Conservation (phyloP, 371 early-diverging fungal species). For the Mucor mucedo region DNA sequence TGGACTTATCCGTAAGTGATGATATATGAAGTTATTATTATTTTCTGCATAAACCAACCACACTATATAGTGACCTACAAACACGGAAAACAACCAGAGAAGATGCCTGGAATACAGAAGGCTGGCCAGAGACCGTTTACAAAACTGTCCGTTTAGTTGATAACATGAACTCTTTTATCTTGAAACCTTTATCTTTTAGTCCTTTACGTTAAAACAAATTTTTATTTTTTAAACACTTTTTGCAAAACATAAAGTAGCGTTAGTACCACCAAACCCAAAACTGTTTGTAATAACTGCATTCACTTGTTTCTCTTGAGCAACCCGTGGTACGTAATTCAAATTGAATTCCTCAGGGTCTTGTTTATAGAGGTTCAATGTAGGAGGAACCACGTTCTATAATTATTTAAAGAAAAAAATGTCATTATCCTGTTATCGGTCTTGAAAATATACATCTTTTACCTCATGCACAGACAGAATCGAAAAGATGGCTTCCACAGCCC, state of each 20-base stretch:
- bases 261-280: constrained; percentile 98
- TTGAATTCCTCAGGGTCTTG: constrained; percentile 66
- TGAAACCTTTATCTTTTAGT: constrained; percentile 81
- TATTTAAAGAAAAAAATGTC: background rate
- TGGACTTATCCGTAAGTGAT: constrained; percentile 83
- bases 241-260: constrained; percentile 84
- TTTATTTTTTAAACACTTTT: constrained; percentile 32
- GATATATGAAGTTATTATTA: background rate
- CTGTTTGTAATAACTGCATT: constrained; percentile 85
- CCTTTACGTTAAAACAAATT: constrained; percentile 63
- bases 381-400: constrained; percentile 79
- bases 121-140: constrained; percentile 92
- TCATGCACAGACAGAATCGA: constrained; percentile 77
- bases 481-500: constrained; percentile 93
- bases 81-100: constrained; percentile 88
- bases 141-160: constrained; percentile 89
- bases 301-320: constrained; percentile 66
- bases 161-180: constrained; percentile 82
- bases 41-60: too few relatives aligned
- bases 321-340: constrained; percentile 77
- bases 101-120: constrained; percentile 91
- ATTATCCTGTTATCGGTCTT: too few relatives aligned
- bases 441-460: constrained; percentile 39
- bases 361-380: constrained; percentile 81
- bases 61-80: constrained; percentile 68